Evolutionary conservation across 805 yeast species (phyloP).

Genomic region (Myxozyma mucilagina): DNA sequence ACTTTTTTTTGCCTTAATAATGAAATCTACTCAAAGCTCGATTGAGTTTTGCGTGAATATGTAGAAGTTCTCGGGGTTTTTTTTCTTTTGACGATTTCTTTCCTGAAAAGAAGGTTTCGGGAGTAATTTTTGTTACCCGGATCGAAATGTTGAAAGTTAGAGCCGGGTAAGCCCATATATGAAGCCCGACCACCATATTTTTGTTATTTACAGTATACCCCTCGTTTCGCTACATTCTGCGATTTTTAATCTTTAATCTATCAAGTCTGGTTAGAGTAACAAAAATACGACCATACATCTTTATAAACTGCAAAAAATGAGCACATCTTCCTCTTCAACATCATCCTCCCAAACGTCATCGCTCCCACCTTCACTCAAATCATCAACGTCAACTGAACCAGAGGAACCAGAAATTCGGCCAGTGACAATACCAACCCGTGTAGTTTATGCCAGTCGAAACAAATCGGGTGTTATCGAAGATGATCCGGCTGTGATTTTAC

Average conservation of each 20-base stretch:
- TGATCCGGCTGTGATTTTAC: conserved; percentile 6
- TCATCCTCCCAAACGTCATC: neutral
- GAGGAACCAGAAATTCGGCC: neutral
- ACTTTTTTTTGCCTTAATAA: no score
- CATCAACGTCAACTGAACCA: neutral
- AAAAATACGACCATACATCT: no score
- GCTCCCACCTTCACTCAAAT: neutral
- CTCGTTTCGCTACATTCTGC: no score
- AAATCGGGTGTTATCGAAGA: neutral
- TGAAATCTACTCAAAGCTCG: no score
- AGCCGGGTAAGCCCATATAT: neutral
- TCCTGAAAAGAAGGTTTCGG: neutral
- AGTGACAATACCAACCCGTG: neutral
- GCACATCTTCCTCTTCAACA: neutral
- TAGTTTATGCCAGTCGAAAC: neutral
- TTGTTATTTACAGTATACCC: no score
- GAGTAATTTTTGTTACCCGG: neutral
- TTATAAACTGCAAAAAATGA: neutral
- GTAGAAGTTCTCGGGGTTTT: neutral
- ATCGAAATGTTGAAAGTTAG: neutral
- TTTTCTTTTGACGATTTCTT: neutral
- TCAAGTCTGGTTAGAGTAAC: no score
- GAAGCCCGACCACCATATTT: no score
- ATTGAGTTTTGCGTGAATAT: no score
- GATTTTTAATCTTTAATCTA: no score